Evolutionary conservation across 1,139 yeast genomes (phyloP), one percentile per base, ranked within the genome.

Genomic region (Meyerozyma sp.): DNA sequence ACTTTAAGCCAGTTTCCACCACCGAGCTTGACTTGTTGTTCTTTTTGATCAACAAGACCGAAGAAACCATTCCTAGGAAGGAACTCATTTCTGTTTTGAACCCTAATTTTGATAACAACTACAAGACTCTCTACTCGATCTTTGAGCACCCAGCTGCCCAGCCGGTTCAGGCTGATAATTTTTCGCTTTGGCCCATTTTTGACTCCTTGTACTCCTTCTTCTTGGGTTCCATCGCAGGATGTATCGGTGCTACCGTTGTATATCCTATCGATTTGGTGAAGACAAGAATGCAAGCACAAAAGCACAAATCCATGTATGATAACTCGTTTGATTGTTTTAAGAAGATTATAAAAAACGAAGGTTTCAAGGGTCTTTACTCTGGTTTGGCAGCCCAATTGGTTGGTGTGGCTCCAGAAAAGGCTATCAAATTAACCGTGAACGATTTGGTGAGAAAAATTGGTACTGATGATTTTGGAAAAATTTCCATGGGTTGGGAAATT

Each of bases 381-480:
- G 98, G 98, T 45, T 73, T 93, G 45, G 90, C 89, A 10, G 98
- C 98, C 30, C 98, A 93, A 66, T 73, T 93, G 56, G 82, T 93
- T 39, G 98, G 98, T 51, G 98, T 93, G 41, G 98, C 98, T 0
- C 98, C 98, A 3, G 98, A 93, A 66, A 93, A 93, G 71, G 98
- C 98, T 41, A 93, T 93, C 59, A 93, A 93, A 67, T 79, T 93
- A 53, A 91, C 98, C 0, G 95, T 93, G 41, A 93, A 93, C 65
- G 98, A 93, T 62, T 73, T 87, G 50, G 82, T 91, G 45, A 79
- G 98, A 58, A 82, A 82, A 40, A 74, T 81, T 48, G 82, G 94
- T 53, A 77, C 89, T 25, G 73, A 76, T 43, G 67, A 73, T 41
- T 62, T 70, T 41, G 84, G 85, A 39, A 64, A 72, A 42, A 78